A percentile compares a stretch with the other conserved stretches of the same genome.
Conservation (phyloP, 805 yeast species). For the Ogataea paraovalis region DNA sequence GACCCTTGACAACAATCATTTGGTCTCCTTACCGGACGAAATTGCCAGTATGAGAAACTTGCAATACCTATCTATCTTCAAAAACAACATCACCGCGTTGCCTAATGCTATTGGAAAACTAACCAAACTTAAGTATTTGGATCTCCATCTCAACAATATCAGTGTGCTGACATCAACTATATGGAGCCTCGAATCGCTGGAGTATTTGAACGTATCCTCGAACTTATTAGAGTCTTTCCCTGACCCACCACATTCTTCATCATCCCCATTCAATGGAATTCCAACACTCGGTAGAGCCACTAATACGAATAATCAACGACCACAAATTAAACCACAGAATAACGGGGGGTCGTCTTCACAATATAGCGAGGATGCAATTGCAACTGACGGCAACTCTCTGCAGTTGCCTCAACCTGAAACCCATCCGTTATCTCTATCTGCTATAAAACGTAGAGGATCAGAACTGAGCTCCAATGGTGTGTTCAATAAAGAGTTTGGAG, state of each 20-base stretch:
- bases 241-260: conserved; percentile 38
- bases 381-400: conserved; percentile 1
- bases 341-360: not conserved
- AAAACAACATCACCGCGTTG: conserved; percentile 67
- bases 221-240: conserved; percentile 63
- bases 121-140: conserved; percentile 58
- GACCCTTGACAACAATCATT: conserved; percentile 75
- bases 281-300: conserved; percentile 3
- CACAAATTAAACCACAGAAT: not conserved
- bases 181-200: conserved; percentile 57
- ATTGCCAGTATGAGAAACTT: conserved; percentile 57
- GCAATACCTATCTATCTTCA: conserved; percentile 62
- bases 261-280: conserved; percentile 6
- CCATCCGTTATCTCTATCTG: not conserved
- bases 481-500: conserved; percentile 5
- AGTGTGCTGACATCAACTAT: conserved; percentile 62
- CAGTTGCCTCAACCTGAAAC: not conserved
- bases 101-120: conserved; percentile 66
- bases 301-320: not conserved
- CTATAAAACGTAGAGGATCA: conserved; percentile 1
- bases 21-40: conserved; percentile 70
- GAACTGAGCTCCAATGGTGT: conserved; percentile 1
- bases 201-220: conserved; percentile 65
- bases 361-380: not conserved
- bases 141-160: conserved; percentile 81